Conservation (phyloP, 805 yeast species). For the Candida michaelii region DNA sequence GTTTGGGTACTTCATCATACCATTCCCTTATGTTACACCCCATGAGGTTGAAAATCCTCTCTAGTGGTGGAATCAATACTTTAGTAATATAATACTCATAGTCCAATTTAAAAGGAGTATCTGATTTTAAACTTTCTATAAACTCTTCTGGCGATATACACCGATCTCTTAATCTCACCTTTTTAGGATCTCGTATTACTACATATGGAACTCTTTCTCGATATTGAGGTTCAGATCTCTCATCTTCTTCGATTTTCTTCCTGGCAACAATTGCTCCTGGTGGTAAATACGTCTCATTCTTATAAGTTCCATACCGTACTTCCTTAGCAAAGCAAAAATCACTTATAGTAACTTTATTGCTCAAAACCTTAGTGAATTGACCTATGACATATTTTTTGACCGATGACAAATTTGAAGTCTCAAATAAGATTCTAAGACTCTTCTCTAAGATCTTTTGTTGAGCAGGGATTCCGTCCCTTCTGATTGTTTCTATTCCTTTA, state of each 20-base stretch:
- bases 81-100: constrained; percentile 82
- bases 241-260: constrained; percentile 60
- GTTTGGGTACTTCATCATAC: constrained; percentile 67
- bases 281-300: constrained; percentile 69
- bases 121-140: constrained; percentile 35
- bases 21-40: constrained; percentile 81
- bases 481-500: constrained; percentile 91
- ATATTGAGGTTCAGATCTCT: constrained; percentile 80
- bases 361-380: constrained; percentile 66
- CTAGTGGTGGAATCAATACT: constrained; percentile 86
- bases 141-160: constrained; percentile 78
- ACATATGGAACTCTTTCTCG: constrained; percentile 86
- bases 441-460: constrained; percentile 80
- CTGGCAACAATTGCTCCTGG: constrained; percentile 89
- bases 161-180: constrained; percentile 68
- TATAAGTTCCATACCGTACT: constrained; percentile 81
- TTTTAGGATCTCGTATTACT: constrained; percentile 57
- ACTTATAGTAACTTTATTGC: constrained; percentile 63
- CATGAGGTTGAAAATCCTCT: constrained; percentile 73
- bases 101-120: constrained; percentile 55
- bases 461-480: constrained; percentile 94
- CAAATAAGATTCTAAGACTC: constrained; percentile 66
- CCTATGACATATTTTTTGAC: constrained; percentile 64
- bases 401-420: constrained; percentile 64
- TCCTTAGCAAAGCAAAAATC: constrained; percentile 93